These are phyloP conservation scores for Solanum peruvianum DNA, from an alignment of 257 asterid species.

Conservation along the genomic window DNA sequence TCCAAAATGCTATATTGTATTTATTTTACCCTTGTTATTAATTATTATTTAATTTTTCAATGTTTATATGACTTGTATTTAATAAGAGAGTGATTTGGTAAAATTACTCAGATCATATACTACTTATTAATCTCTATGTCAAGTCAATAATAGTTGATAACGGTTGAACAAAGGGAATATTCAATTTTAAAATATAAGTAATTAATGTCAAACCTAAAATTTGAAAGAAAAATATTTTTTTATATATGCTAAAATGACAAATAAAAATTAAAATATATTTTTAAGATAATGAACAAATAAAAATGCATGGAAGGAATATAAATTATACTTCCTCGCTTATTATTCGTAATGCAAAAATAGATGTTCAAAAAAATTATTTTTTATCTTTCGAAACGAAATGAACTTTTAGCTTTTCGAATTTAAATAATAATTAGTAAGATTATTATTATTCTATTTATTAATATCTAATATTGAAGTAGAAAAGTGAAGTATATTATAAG, in stretches of 20 bases:
- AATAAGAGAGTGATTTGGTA: too few relatives aligned
- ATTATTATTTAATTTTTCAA: too few relatives aligned
- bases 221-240: neutral
- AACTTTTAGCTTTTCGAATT: neutral
- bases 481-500: neutral
- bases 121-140: too few relatives aligned
- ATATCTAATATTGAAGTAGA: neutral
- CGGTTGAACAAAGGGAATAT: neutral
- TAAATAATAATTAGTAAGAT: neutral
- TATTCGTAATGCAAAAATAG: neutral
- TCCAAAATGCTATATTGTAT: neutral
- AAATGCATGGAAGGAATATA: neutral
- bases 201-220: too few relatives aligned
- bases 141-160: too few relatives aligned
- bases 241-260: neutral
- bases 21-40: too few relatives aligned
- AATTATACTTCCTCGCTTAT: neutral
- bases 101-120: too few relatives aligned
- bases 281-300: too few relatives aligned
- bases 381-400: neutral
- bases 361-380: too few relatives aligned
- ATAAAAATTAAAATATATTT: too few relatives aligned
- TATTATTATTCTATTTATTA: neutral
- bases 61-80: too few relatives aligned
- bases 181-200: too few relatives aligned